Percentiles rank a stretch among this genome's conserved stretches.
phyloP scores from a whole-genome alignment of 208 protist species.

The Trypanosomatidae sp. region DNA sequence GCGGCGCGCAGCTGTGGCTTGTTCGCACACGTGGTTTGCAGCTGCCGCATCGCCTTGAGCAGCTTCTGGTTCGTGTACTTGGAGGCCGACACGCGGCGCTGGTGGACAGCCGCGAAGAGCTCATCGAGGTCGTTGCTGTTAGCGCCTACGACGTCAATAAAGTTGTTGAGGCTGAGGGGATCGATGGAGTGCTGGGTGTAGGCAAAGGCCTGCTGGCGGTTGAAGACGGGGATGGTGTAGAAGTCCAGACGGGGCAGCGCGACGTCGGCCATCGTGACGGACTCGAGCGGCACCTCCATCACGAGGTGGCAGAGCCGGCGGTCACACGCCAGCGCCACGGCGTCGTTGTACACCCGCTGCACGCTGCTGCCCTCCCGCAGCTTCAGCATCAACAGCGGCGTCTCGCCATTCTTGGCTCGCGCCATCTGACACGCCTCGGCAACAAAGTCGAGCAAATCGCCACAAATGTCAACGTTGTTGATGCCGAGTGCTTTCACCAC shows the following conservation, averaged over 20 bases:
- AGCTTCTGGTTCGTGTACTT: conserved; percentile 69
- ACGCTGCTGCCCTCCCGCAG: conserved; percentile 55
- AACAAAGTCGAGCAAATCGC: conserved; percentile 77
- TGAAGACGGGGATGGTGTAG: conserved; percentile 56
- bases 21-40: conserved; percentile 48
- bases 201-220: conserved; percentile 40
- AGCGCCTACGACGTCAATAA: conserved; percentile 60
- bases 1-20: conserved; percentile 43
- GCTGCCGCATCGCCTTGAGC: conserved; percentile 69
- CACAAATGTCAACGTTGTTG: conserved; percentile 76
- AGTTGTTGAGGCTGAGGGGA: conserved; percentile 49
- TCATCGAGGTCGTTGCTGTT: conserved; percentile 80
- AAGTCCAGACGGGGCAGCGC: conserved; percentile 65
- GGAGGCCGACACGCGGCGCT: conserved; percentile 40
- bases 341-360: conserved; percentile 66
- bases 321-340: conserved; percentile 68
- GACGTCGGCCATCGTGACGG: conserved; percentile 48
- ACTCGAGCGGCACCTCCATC: conserved; percentile 71
- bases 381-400: conserved; percentile 71
- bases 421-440: conserved; percentile 35
- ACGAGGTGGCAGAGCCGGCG: conserved; percentile 59
- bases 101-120: conserved; percentile 63
- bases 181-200: conserved; percentile 76
- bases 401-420: conserved; percentile 38
- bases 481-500: conserved; percentile 68